A percentile compares a stretch with the other conserved stretches of the same genome.
These are phyloP conservation scores for Mortierella sp. DNA, from an alignment of 371 early-diverging fungal species.

Conservation along the genomic window DNA sequence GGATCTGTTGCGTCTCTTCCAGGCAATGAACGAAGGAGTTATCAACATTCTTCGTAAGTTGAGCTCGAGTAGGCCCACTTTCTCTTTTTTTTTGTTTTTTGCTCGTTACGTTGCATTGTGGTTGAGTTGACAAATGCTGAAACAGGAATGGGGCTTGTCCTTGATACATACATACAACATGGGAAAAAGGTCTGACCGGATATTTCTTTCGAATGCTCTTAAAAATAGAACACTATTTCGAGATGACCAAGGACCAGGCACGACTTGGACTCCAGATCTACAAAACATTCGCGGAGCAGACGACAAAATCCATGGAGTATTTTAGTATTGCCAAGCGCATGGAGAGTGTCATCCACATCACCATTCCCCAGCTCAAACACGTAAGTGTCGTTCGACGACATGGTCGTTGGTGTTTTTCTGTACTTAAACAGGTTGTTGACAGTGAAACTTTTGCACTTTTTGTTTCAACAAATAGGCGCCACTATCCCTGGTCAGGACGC, in stretches of 20 bases:
- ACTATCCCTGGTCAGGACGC: conserved; percentile 83
- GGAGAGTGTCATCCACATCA: conserved; percentile 77
- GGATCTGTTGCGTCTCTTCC: conserved; percentile 90
- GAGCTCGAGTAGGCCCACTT: background rate
- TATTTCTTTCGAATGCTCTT: background rate
- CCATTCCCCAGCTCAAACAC: conserved; percentile 88
- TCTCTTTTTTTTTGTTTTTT: conserved; percentile 5
- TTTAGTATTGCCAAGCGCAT: conserved; percentile 84
- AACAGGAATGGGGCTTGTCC: background rate
- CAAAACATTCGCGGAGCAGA: conserved; percentile 89
- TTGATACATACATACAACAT: background rate
- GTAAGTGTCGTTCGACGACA: conserved; percentile 59
- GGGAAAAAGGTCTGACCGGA: background rate
- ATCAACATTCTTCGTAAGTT: conserved; percentile 86
- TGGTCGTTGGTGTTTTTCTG: background rate
- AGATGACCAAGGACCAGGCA: conserved; percentile 88
- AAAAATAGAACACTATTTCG: conserved; percentile 83
- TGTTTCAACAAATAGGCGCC: conserved; percentile 73
- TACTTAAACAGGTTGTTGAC: background rate
- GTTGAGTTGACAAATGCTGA: background rate
- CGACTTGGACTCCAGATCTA: conserved; percentile 88
- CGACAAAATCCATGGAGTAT: conserved; percentile 83
- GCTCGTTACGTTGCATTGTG: no score
- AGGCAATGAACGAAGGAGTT: conserved; percentile 92
- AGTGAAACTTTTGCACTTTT: background rate